Base-by-base conservation (phyloP, 345 rosid genomes). In the Salix brachista region DNA sequence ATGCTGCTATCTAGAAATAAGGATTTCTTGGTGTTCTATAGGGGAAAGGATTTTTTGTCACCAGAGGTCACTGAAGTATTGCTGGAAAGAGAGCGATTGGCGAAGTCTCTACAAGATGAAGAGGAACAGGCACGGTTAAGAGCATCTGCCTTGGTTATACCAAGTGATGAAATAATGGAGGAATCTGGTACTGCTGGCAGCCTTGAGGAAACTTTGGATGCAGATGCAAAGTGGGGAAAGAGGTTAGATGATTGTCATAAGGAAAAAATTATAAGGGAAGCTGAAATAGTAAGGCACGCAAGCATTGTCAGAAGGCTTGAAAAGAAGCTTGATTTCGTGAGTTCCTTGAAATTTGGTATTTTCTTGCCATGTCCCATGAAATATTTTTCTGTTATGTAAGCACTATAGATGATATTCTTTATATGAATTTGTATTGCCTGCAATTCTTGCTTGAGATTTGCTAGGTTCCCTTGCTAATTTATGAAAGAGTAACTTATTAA, bases 1-100 rank as follows among this genome's bases (percentile, higher is more conserved):
- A 79, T 84, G 75, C 87, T 95, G 70, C 91, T 95, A 34, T 91
- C 96, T 5, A 86, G 97, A 85, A 91, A 89, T 90, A 95, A 93
- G 84, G 95, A 95, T 82, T 93, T 87, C 80, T 86, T 95, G 87
- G 97, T 95, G 74, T 95, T 91, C 87, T 95, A 95, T 71, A 87
- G 99, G 81, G 99, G 99, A 75, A 95, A 93, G 81, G 82, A 86
- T 78, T 95, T 95, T 82, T 80, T 95, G 86, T 80, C 97, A 56
- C 84, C 82, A 62, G 91, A 89, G 65, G 92, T 95, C 60, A 88
- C 94, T 68, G 90, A 88, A 89, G 96, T 86, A 77, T 83, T 95
- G 81, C 56, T 88, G 76, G 97, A 95, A 86, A 90, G 89, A 84
- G 97, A 93, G 83, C 88, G 88, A 68, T 77, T 91, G 80, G 94